Base-by-base conservation (phyloP, 805 yeast genomes). In the Ogataea corticis region DNA sequence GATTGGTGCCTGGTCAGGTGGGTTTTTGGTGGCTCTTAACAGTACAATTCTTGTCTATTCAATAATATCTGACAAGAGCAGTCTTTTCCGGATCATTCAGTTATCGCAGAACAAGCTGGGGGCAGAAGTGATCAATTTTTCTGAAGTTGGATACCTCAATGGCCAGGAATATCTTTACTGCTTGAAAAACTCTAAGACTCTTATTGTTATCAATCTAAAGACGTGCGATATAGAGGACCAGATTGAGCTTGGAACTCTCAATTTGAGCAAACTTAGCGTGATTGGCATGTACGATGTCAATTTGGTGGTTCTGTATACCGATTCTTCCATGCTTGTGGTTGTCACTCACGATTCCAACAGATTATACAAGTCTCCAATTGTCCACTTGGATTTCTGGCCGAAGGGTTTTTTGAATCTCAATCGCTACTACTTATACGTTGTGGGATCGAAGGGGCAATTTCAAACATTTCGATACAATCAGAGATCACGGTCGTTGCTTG, bases 341-440 rank as follows among this genome's bases (percentile, higher is more conserved):
- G 33, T 45, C 2, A 23, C 41, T 10, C 38, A 36, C 28, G 48
- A 45, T 18, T 40, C 30, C 17, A 21, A 25, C 5, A 36, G 27
- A 16, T 29, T 45, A n/a, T 19, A 40, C 41, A 14, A 16, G 18
- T 45, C 48, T 12, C 44, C 44, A 6, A 18, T 36, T 2, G 38
- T 45, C 3, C 38, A 55, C 37, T 42, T 62, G 2, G 47, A 50
- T 4, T 61, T 56, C 42, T 52, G 62, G 55, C 57, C 67, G 3
- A 41, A 41, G 14, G 61, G 63, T 4, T 46, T 50, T 10, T 44
- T 59, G 28, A 33, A 40, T 13, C 30, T 59, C 15, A 52, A 51
- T 31, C 48, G 58, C 25, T 46, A 46, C 32, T 56, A 53, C 31
- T 13, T 55, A 7, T 55, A 51, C 39, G 28, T 61, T 4, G 49